These are phyloP conservation scores for Inonotus obliquus DNA, from an alignment of 1,284 basidiomycete species.

Conservation along the genomic window DNA sequence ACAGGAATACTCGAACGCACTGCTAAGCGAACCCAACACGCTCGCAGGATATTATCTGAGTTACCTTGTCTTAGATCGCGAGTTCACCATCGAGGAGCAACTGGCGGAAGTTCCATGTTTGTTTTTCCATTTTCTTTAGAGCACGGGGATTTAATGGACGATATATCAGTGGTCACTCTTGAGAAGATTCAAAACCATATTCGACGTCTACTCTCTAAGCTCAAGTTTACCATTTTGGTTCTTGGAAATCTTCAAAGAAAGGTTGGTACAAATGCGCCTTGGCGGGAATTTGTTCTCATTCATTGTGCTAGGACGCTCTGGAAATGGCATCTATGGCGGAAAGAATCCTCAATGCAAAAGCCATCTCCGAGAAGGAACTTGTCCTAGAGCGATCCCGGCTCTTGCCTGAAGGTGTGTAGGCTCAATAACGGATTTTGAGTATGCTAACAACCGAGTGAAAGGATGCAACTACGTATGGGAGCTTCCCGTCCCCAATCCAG, in stretches of 20 bases:
- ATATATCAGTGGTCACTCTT: slow-evolving; percentile 52
- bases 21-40: slow-evolving; percentile 78
- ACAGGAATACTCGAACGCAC: slow-evolving; percentile 82
- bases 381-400: slow-evolving; percentile 57
- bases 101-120: slow-evolving; percentile 71
- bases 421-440: slow-evolving; percentile 15
- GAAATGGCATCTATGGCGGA: slow-evolving; percentile 72
- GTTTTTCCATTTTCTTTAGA: slow-evolving; percentile 29
- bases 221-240: slow-evolving; percentile 75
- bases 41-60: slow-evolving; percentile 77
- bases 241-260: slow-evolving; percentile 84
- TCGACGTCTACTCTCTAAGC: slow-evolving; percentile 56
- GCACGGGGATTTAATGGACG: neutral
- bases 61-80: slow-evolving; percentile 64
- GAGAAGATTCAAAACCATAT: slow-evolving; percentile 73
- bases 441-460: slow-evolving; percentile 29
- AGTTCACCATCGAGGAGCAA: slow-evolving; percentile 82
- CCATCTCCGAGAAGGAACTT: slow-evolving; percentile 52
- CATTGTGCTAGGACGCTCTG: slow-evolving; percentile 60
- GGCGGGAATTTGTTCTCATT: neutral
- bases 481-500: slow-evolving; percentile 73
- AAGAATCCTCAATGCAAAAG: slow-evolving; percentile 53
- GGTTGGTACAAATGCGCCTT: slow-evolving; percentile 38
- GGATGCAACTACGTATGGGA: slow-evolving; percentile 71
- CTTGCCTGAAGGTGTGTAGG: slow-evolving; percentile 55